A percentile compares a stretch with the other conserved stretches of the same genome.
These are phyloP conservation scores for Crithidia acanthocephali DNA, from an alignment of 208 protist species.

Conservation along the genomic window DNA sequence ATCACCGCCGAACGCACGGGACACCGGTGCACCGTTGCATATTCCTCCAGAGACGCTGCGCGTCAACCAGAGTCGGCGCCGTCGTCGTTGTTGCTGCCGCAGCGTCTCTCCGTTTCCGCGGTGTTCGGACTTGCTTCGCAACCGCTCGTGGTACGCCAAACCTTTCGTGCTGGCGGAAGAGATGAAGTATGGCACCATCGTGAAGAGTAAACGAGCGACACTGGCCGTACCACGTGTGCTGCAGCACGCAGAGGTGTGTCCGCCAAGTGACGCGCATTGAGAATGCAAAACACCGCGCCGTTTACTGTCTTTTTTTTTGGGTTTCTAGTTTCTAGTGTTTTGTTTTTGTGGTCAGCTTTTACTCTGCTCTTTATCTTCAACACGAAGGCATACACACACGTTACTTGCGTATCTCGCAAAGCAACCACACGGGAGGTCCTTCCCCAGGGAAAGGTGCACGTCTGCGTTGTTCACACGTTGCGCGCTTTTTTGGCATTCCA, in stretches of 20 bases:
- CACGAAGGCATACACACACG: no score
- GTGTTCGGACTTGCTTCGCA: conserved; percentile 24
- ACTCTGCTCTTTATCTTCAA: background rate
- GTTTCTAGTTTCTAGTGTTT: background rate
- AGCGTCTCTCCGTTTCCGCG: conserved; percentile 34
- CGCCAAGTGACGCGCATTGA: no score
- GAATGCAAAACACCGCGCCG: background rate
- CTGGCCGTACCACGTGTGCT: conserved; percentile 8
- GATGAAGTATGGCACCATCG: conserved; percentile 45
- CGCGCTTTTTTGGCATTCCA: no score
- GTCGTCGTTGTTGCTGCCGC: background rate
- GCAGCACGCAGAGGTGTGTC: background rate
- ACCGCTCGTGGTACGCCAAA: conserved; percentile 24
- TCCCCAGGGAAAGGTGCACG: no score
- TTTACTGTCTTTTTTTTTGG: conserved; percentile 14
- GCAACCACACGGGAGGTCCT: no score
- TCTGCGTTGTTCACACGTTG: no score
- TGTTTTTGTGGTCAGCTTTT: background rate
- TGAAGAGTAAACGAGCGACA: conserved; percentile 19
- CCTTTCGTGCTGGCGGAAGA: conserved; percentile 48
- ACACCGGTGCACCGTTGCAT: no score
- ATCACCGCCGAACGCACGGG: background rate
- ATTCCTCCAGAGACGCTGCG: no score
- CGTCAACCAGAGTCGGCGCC: no score
- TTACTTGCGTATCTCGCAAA: no score